Conservation (phyloP, 164 flowering plant species). For the Akebia trifoliata region DNA sequence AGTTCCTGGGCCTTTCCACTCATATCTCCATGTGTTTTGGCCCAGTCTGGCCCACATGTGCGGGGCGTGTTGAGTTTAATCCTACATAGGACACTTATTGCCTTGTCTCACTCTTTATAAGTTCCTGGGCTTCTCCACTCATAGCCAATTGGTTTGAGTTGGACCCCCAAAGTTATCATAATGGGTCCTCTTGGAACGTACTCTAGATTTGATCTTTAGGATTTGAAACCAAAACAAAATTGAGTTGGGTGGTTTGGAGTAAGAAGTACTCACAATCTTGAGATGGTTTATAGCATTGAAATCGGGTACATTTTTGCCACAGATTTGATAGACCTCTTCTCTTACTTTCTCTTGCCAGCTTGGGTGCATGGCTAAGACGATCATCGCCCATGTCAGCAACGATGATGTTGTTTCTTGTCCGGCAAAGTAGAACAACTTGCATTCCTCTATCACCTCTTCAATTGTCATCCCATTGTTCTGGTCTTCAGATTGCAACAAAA, state of each 20-base stretch:
- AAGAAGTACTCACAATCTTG: conserved; percentile 21
- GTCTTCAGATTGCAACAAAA: conserved; percentile 26
- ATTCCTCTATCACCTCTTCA: conserved; percentile 16
- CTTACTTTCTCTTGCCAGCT: conserved; percentile 27
- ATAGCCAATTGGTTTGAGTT: no score
- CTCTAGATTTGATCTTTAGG: no score
- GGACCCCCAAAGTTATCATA: no score
- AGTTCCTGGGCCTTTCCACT: no score
- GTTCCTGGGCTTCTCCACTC: no score
- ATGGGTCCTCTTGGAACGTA: no score
- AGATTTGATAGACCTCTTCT: conserved; percentile 18
- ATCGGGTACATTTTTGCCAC: conserved; percentile 20
- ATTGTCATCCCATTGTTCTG: conserved; percentile 12
- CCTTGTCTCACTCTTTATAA: no score
- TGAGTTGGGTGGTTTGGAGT: neutral
- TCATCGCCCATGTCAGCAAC: conserved; percentile 22
- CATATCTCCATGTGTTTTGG: no score
- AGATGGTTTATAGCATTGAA: conserved; percentile 19
- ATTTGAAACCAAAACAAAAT: neutral
- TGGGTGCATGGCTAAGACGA: conserved; percentile 23
- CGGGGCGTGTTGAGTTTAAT: no score
- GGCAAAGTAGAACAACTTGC: conserved; percentile 15
- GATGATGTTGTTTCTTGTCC: conserved; percentile 25
- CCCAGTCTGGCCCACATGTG: no score
- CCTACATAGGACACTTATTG: no score